Percentiles rank a stretch among this genome's conserved stretches.
phyloP scores from a whole-genome alignment of 2,329 filamentous ascomycete species.

The Aureobasidium uvarum region DNA sequence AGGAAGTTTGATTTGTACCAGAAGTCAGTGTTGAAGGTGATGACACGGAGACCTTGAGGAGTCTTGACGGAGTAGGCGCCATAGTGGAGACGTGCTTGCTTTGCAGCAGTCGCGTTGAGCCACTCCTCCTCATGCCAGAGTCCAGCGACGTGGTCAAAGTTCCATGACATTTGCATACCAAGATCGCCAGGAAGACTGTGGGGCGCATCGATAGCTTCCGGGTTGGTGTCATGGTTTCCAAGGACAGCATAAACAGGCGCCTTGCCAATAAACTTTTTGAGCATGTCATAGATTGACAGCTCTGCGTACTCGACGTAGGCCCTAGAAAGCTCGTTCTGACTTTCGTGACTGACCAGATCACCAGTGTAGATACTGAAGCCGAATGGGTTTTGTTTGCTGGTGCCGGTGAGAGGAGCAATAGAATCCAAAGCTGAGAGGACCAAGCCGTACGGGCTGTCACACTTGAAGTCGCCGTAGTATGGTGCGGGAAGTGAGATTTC shows the following conservation, averaged over 20 bases:
- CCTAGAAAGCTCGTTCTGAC: slow-evolving; percentile 51
- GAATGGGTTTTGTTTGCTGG: slow-evolving; percentile 47
- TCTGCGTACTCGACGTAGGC: slow-evolving; percentile 56
- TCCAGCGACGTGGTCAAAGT: slow-evolving; percentile 54
- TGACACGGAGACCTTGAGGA: slow-evolving; percentile 53
- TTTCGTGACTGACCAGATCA: slow-evolving; percentile 57
- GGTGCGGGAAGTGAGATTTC: slow-evolving; percentile 50
- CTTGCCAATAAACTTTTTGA: slow-evolving; percentile 54
- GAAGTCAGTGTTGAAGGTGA: slow-evolving; percentile 56
- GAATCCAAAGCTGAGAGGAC: slow-evolving; percentile 57
- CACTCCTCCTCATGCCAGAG: slow-evolving; percentile 58
- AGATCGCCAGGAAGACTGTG: slow-evolving; percentile 54
- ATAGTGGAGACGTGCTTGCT: slow-evolving; percentile 54
- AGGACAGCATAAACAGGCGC: slow-evolving; percentile 57
- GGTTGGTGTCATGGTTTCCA: slow-evolving; percentile 59
- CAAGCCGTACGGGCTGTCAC: slow-evolving; percentile 60
- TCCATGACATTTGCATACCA: slow-evolving; percentile 58
- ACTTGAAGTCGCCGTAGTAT: slow-evolving; percentile 55
- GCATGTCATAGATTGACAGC: slow-evolving; percentile 53
- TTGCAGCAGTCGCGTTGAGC: slow-evolving; percentile 49
- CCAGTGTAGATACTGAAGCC: slow-evolving; percentile 59
- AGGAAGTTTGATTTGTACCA: slow-evolving; percentile 49
- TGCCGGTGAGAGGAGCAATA: slow-evolving; percentile 57
- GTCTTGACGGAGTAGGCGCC: slow-evolving; percentile 57
- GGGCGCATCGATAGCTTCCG: slow-evolving; percentile 54